Base-by-base conservation (phyloP, 306 rosid genomes). In the Dalbergia oliveri region DNA sequence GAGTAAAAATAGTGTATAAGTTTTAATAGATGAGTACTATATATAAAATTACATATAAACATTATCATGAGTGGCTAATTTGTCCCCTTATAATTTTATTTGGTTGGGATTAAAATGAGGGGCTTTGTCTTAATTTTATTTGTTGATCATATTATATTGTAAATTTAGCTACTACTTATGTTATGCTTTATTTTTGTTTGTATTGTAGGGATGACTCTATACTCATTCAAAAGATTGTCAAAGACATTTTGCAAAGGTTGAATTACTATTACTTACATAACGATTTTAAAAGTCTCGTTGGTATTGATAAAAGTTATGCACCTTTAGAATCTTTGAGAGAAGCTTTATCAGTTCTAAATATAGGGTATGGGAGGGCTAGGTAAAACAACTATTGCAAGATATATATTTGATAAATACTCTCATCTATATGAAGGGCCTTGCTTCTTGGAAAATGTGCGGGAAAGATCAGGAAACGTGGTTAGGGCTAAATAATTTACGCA, bases 311-410 rank as follows among this genome's bases (percentile, higher is more conserved):
- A 35, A 51, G 15, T 5, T 15, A 44, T 47, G 1, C 15, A 21
- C 53, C 53, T 47, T 47, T 75, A 11, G 66, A 76, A 51, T 50
- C 5, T 10, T 18, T 65, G 5, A 7, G 15, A 37, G 7, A 54
- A 4, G 56, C 18, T 41, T 33, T 4, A 13, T 0, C 51, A 16
- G 23, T 83, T 83, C 26, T 70, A 75, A 33, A 71, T 83, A 21
- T 77, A 69, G 82, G 86, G 82, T 0, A 68, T 75, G 62, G 81
- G 75, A 13, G 82, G 85, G 3, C 63, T 76, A 1, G 85, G 85
- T 1, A 82, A 73, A 41, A 73, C 85, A 23, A 82, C 78, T 4
- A 13, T 44, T 3, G 79, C 84, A 34, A 73, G 31, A 21, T 21
- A 0, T 6, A 2, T 64, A 35, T 73, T 73, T 43, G n/a, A 59